phyloP scores from a whole-genome alignment of 768 basidiomycete genomes.

The Naganishia onofrii region DNA sequence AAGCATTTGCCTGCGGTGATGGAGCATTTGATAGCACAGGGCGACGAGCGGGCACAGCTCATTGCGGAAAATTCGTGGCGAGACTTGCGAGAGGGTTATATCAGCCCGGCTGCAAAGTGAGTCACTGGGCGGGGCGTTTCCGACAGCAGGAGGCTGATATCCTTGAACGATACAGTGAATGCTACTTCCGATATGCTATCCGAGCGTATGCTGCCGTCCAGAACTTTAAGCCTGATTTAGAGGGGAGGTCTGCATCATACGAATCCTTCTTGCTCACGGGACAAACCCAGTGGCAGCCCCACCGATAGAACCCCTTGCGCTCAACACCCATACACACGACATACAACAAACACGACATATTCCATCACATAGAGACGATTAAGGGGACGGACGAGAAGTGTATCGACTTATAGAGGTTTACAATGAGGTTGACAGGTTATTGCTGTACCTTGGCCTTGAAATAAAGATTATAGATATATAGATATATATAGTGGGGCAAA shows the following conservation, averaged over 20 bases:
- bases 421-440: neutral
- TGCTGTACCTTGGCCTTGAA: neutral
- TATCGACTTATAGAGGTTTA: neutral
- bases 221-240: constrained; percentile 35
- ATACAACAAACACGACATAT: neutral
- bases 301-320: constrained; percentile 21
- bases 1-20: constrained; percentile 36
- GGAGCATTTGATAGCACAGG: constrained; percentile 32
- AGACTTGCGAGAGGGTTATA: constrained; percentile 35
- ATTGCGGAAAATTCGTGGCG: constrained; percentile 39
- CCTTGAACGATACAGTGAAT: constrained; percentile 32
- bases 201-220: constrained; percentile 38
- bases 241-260: constrained; percentile 32
- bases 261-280: constrained; percentile 41
- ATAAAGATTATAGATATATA: neutral
- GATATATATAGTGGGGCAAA: too few species aligned
- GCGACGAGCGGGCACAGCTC: constrained; percentile 31
- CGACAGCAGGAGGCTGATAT: too few species aligned
- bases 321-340: neutral
- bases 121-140: constrained; percentile 1
- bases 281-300: constrained; percentile 39
- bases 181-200: constrained; percentile 40
- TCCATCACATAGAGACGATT: neutral
- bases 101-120: constrained; percentile 41
- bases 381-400: neutral